phyloP scores from a whole-genome alignment of 2,329 filamentous ascomycete genomes.

The Magnaporthiopsis rhizophila region DNA sequence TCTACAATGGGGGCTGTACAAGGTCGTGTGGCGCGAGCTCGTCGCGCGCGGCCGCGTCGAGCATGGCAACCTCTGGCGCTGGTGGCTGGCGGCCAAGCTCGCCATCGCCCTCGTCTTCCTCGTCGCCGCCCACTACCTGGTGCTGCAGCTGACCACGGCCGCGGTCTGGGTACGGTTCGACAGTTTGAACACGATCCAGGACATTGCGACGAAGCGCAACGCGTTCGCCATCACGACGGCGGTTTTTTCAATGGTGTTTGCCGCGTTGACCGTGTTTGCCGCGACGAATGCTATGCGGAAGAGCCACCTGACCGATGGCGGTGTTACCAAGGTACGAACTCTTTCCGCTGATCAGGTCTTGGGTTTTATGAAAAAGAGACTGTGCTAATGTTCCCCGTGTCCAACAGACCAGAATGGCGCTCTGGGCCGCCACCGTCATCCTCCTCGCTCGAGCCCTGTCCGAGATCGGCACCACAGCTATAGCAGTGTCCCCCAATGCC shows the following conservation, averaged over 20 bases:
- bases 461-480: background rate
- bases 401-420: background rate
- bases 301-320: background rate
- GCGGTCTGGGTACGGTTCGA: conserved; percentile 14
- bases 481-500: background rate
- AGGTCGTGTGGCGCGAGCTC: conserved; percentile 12
- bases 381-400: too few relatives aligned
- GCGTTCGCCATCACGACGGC: conserved; percentile 13
- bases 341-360: too few relatives aligned
- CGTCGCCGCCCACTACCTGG: conserved; percentile 12
- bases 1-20: conserved; percentile 14
- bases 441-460: background rate
- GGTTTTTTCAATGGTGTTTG: conserved; percentile 10
- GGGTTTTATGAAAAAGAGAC: too few relatives aligned
- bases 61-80: background rate
- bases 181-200: conserved; percentile 14
- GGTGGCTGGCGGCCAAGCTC: conserved; percentile 10
- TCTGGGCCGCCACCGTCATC: background rate
- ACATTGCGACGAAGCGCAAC: conserved; percentile 15
- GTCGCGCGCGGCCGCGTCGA: background rate
- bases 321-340: background rate
- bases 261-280: background rate
- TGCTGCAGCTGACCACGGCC: conserved; percentile 12
- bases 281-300: background rate
- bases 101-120: conserved; percentile 11